A percentile compares a stretch with the other conserved stretches of the same genome.
These are phyloP conservation scores for Phytophthora gonapodyides DNA, from an alignment of 352 stramenopile genomes.

Conservation along the genomic window DNA sequence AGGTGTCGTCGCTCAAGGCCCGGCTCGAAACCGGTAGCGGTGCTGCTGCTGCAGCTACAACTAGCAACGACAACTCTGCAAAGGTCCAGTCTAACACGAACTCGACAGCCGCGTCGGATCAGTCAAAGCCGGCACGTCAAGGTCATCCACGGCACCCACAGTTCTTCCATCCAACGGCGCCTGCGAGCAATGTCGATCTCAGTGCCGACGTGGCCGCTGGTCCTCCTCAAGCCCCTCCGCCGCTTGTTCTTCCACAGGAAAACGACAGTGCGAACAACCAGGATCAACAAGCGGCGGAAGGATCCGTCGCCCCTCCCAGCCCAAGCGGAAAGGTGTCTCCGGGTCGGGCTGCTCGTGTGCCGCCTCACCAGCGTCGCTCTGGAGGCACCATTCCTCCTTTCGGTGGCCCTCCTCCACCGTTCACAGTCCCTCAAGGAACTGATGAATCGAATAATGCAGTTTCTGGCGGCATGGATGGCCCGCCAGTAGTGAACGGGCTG, in stretches of 20 bases:
- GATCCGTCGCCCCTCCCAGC: neutral
- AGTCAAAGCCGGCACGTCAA: constrained; percentile 25
- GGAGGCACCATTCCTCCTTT: constrained; percentile 13
- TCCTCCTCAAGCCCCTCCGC: constrained; percentile 3
- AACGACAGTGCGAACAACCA: constrained; percentile 3
- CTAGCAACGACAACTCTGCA: neutral
- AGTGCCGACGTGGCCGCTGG: neutral
- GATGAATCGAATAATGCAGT: constrained; percentile 1
- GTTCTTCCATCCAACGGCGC: constrained; percentile 33
- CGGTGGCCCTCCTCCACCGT: constrained; percentile 9
- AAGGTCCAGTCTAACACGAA: constrained; percentile 15
- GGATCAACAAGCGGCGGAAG: constrained; percentile 9
- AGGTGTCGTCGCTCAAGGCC: constrained; percentile 46
- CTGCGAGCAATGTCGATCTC: constrained; percentile 20
- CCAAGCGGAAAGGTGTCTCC: constrained; percentile 6
- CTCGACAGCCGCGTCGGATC: constrained; percentile 2
- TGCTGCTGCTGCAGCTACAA: neutral
- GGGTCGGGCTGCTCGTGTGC: constrained; percentile 1
- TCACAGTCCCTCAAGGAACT: constrained; percentile 8
- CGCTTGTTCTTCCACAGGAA: constrained; percentile 1
- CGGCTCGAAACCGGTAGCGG: constrained; percentile 28
- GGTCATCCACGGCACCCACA: constrained; percentile 36
- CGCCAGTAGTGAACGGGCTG: constrained; percentile 7
- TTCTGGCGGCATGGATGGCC: constrained; percentile 6
- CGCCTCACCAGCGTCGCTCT: constrained; percentile 14